Conservation (phyloP, 257 asterid genomes). For the Scutellaria baicalensis region DNA sequence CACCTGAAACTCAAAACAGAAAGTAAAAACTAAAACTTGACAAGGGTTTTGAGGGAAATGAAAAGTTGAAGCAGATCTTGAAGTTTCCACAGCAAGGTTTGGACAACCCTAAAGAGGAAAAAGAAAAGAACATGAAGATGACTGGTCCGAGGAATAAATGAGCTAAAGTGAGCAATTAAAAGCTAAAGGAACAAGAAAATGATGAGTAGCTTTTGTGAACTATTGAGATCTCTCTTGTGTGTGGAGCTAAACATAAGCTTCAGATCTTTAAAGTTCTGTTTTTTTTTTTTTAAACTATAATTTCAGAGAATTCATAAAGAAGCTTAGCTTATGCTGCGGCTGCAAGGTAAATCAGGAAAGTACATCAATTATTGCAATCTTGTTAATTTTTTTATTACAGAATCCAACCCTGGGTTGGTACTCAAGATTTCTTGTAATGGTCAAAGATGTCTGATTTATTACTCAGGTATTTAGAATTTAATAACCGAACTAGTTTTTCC, state of each 20-base stretch:
- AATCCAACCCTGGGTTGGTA: neutral
- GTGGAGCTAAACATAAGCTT: slow-evolving; percentile 30
- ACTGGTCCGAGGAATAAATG: slow-evolving; percentile 43
- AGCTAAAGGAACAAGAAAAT: slow-evolving; percentile 30
- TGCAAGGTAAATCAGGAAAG: slow-evolving; percentile 18
- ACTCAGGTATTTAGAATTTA: too few relatives aligned
- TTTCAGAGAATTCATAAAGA: slow-evolving; percentile 5
- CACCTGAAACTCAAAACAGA: slow-evolving; percentile 3
- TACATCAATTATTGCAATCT: slow-evolving; percentile 31
- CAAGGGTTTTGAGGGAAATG: slow-evolving; percentile 14
- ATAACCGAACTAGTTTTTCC: too few relatives aligned
- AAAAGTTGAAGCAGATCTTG: slow-evolving; percentile 53
- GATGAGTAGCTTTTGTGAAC: slow-evolving; percentile 49
- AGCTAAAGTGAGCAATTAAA: slow-evolving; percentile 32
- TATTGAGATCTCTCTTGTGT: slow-evolving; percentile 30
- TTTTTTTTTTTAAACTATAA: neutral
- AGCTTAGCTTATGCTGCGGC: slow-evolving; percentile 9
- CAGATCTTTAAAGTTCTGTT: slow-evolving; percentile 27
- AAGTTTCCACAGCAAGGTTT: slow-evolving; percentile 19
- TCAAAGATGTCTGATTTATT: neutral
- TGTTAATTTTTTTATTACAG: neutral
- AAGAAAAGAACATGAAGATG: slow-evolving; percentile 21
- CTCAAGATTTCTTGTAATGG: slow-evolving; percentile 3
- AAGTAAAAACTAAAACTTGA: slow-evolving; percentile 1
- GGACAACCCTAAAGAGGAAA: slow-evolving; percentile 27